Evolutionary conservation across 805 yeast genomes (phyloP), one percentile per base, ranked within the genome.

Genomic region (Saitoella complicata): DNA sequence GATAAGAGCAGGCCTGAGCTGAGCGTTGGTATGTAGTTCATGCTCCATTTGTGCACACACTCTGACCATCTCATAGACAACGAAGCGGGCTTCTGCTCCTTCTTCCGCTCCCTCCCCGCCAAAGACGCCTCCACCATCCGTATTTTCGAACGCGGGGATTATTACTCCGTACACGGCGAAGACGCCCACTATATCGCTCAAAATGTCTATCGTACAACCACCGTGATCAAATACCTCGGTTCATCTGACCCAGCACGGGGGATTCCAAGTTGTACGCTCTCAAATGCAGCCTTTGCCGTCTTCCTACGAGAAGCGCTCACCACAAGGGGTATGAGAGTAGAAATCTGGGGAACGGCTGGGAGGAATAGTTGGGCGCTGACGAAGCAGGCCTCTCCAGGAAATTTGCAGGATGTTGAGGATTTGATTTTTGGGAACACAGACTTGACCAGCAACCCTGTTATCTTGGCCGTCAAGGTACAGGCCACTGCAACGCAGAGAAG

Each of bases 101-200:
- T 21, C 21, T 21, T 21, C 4, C 21, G 21, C 4, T 21, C 21
- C 21, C 21, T 21, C 21, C 21, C 21, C 21, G 21, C 21, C 21
- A 21, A 21, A 4, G 21, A 21, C 21, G 21, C 4, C 21, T 21
- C 21, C 21, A 21, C 21, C 4, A 21, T 21, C 21, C 21, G 21
- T 4, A 21, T 21, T 4, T 21, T 21, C 21, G 21, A 21, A 21
- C 21, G 21, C 21, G 21, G 21, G 39, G 94, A 84, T 48, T 86
- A 83, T 59, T 91, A 78, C 61, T 76, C 82, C 2, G 78, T 75
- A 1, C 68, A 85, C 13, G 76, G 75, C 6, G 74, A 72, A 3
- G 95, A 88, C 59, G 95, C 97, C 4, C 68, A 70, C 39, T 69
- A 76, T 46, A 81, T 85, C 31, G 95, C 96, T 3, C 93, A 86